Percentiles rank a stretch among this genome's conserved stretches.
phyloP scores from a whole-genome alignment of 148 eudicot species.

The Diospyros kaki region DNA sequence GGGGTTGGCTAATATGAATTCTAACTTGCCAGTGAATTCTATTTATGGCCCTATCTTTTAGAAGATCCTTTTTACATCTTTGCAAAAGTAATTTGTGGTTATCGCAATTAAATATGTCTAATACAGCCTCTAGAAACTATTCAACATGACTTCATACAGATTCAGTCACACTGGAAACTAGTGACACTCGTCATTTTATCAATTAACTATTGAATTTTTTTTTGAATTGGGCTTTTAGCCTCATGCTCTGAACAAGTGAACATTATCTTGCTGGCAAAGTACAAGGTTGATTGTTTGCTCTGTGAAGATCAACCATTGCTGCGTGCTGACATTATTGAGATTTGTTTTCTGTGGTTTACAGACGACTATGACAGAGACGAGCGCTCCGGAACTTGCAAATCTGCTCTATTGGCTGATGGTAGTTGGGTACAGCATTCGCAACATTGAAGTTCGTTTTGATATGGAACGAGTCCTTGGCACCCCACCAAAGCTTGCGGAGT shows the following conservation, averaged over 20 bases:
- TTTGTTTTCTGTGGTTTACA: constrained; percentile 24
- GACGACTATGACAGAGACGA: constrained; percentile 73
- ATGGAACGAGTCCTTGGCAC: constrained; percentile 78
- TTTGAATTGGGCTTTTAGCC: not conserved
- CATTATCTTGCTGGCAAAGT: not conserved
- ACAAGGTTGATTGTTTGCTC: not conserved
- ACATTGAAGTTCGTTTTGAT: constrained; percentile 89
- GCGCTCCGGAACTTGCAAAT: constrained; percentile 80
- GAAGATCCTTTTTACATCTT: too few species aligned
- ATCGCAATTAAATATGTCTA: not conserved
- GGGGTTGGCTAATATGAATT: too few species aligned
- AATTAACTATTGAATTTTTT: not conserved
- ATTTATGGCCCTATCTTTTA: too few species aligned
- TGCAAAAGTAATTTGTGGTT: too few species aligned
- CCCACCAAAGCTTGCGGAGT: constrained; percentile 65
- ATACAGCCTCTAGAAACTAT: too few species aligned
- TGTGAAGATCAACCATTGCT: not conserved
- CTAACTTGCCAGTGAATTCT: too few species aligned
- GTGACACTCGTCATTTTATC: too few species aligned
- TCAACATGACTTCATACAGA: too few species aligned
- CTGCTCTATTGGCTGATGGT: constrained; percentile 89
- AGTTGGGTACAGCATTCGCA: constrained; percentile 81
- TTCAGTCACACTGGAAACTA: too few species aligned
- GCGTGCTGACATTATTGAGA: not conserved
- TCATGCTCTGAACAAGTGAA: not conserved